Conservation (phyloP, 169 alveolate genomes). For the Cryptosporidium bovis region DNA sequence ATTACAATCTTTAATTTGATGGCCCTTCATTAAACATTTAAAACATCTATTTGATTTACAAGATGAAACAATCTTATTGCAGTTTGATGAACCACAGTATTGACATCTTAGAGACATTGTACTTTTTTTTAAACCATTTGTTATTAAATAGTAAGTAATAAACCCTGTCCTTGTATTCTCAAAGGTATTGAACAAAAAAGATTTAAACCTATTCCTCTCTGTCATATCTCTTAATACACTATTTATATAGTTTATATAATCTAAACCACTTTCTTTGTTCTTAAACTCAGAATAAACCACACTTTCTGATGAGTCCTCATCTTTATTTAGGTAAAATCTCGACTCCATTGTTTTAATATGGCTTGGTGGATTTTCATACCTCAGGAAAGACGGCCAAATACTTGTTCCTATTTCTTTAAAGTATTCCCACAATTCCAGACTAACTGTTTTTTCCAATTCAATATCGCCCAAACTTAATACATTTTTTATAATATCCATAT, state of each 20-base stretch:
- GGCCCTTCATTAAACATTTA: constrained; percentile 59
- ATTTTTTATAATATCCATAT: background rate
- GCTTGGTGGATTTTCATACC: constrained; percentile 71
- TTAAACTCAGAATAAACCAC: constrained; percentile 12
- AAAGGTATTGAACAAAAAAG: background rate
- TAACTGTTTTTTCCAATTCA: constrained; percentile 24
- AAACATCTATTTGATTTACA: constrained; percentile 62
- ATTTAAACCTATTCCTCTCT: constrained; percentile 5
- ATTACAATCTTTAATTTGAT: constrained; percentile 23
- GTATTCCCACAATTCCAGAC: constrained; percentile 39
- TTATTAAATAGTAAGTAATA: constrained; percentile 30
- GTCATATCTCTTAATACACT: background rate
- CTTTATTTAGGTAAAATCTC: constrained; percentile 3
- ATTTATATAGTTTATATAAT: constrained; percentile 11
- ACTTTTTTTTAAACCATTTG: constrained; percentile 60
- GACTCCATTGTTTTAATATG: constrained; percentile 51
- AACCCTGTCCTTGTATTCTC: constrained; percentile 30
- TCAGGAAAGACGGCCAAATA: constrained; percentile 67
- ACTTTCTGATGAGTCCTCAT: background rate
- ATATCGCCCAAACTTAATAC: background rate
- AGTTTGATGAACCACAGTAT: constrained; percentile 69
- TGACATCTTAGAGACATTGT: constrained; percentile 26
- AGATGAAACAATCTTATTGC: constrained; percentile 20
- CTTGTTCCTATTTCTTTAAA: constrained; percentile 58
- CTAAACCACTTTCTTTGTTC: background rate